Base-by-base conservation (phyloP, 2,329 filamentous ascomycete genomes). In the Fonsecaea pugnacius region DNA sequence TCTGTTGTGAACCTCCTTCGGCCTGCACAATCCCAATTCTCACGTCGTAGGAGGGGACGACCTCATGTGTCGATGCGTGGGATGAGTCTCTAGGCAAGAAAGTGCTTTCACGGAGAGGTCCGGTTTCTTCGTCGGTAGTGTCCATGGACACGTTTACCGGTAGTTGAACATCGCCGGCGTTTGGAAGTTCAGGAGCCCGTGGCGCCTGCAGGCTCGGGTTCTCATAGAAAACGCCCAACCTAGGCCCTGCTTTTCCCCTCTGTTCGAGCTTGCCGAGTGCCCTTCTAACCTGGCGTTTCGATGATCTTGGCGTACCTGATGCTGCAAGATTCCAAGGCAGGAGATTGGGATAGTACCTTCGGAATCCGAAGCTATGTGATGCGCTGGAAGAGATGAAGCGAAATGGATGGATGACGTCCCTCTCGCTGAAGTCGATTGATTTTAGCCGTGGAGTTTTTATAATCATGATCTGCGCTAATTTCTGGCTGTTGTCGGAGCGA, bases 351-450 rank as follows among this genome's bases (percentile, higher is more conserved):
- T 63, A 63, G 35, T 61, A 68, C 27, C 33, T 40, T 46, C 57
- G 56, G 55, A 65, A 63, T 3, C 40, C 40, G 33, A 62, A 69
- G 38, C 65, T 70, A 57, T 71, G 70, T 48, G 70, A 63, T 51
- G 58, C 69, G 56, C 64, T 70, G 4, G 70, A 70, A 6, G 65
- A 64, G 14, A 70, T 54, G 55, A 69, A 67, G 8, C 65, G 67
- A 36, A 64, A 68, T 3, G 54, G 36, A 10, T 65, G 54, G 35
- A 62, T 35, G 35, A 46, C 36, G 4, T 14, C 52, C 48, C 68
- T 46, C 30, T 71, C 61, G 40, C 27, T 33, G 38, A 70, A 64
- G 52, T 67, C 71, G 10, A 81, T 57, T 16, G 73, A 68, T n/a
- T 46, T 38, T n/a, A 70, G 38, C 10, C 65, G 62, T 30, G 46